Percentiles rank a stretch among this genome's conserved stretches.
These are phyloP conservation scores for Kalanchoe fedtschenkoi DNA, from an alignment of 164 flowering plant genomes.

Conservation along the genomic window DNA sequence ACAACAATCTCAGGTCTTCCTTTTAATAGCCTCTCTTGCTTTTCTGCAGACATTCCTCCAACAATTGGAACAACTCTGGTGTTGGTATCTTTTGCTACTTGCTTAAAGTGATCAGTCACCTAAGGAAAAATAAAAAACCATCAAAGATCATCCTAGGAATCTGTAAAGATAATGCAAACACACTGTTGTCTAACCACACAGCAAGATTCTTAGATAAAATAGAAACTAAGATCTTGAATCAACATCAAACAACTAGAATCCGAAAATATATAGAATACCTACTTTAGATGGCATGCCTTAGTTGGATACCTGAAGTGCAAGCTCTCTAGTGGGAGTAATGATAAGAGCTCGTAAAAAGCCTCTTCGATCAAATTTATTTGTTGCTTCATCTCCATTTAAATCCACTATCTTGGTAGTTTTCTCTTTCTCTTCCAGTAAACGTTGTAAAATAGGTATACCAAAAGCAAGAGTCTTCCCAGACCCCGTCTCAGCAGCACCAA, in stretches of 20 bases:
- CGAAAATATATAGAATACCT: neutral
- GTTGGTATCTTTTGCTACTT: constrained; percentile 40
- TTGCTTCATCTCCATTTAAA: constrained; percentile 33
- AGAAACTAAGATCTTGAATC: too few species aligned
- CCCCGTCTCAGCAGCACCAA: constrained; percentile 98
- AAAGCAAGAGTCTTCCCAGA: constrained; percentile 97
- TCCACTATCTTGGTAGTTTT: constrained; percentile 32
- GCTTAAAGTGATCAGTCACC: constrained; percentile 87
- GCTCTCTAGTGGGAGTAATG: constrained; percentile 93
- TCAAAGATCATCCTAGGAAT: neutral
- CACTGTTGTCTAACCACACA: neutral
- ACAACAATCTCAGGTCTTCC: constrained; percentile 79
- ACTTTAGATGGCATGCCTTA: neutral
- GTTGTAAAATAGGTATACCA: constrained; percentile 90
- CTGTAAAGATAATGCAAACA: neutral
- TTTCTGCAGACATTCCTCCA: constrained; percentile 89
- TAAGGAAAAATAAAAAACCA: constrained; percentile 14
- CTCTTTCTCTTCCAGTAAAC: constrained; percentile 74
- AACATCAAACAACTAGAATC: neutral
- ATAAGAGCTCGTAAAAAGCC: constrained; percentile 70
- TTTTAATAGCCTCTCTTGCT: constrained; percentile 85
- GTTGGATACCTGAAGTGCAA: constrained; percentile 73
- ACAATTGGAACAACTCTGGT: constrained; percentile 73
- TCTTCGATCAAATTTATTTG: constrained; percentile 27
- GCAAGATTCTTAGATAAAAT: neutral